These are phyloP conservation scores for Castanospermum australe DNA, from an alignment of 306 rosid species.

Conservation along the genomic window DNA sequence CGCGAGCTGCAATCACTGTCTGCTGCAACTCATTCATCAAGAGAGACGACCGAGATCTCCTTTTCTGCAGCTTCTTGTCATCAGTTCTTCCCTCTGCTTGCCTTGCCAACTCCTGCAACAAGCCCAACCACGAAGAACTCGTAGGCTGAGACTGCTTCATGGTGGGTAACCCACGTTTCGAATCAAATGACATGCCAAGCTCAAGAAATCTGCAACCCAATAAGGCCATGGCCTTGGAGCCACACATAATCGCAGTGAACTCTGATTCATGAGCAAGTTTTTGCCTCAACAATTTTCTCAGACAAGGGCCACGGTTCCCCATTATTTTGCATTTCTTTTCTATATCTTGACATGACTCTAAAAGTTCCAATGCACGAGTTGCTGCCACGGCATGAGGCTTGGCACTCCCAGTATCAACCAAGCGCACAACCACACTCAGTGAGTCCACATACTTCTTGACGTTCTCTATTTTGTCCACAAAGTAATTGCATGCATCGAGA, in stretches of 20 bases:
- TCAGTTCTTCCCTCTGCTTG: constrained; percentile 18
- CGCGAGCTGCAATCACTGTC: constrained; percentile 31
- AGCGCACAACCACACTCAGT: constrained; percentile 32
- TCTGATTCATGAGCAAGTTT: constrained; percentile 30
- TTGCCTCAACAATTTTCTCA: constrained; percentile 27
- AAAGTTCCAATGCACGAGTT: constrained; percentile 28
- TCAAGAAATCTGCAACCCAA: constrained; percentile 43
- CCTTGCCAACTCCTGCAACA: constrained; percentile 25
- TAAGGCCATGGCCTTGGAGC: constrained; percentile 44
- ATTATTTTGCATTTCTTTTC: constrained; percentile 12
- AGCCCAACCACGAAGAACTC: constrained; percentile 37
- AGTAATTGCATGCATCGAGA: constrained; percentile 48
- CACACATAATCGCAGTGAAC: constrained; percentile 37
- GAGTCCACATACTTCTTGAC: constrained; percentile 31
- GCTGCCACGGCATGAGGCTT: constrained; percentile 1
- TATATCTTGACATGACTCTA: constrained; percentile 31
- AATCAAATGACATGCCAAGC: constrained; percentile 37
- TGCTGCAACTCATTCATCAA: constrained; percentile 32
- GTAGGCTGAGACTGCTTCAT: neutral
- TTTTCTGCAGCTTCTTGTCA: constrained; percentile 7
- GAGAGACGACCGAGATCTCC: constrained; percentile 1
- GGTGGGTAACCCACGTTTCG: constrained; percentile 19
- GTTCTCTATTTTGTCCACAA: constrained; percentile 32
- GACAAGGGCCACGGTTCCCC: neutral
- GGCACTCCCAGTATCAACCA: constrained; percentile 10